A percentile compares a stretch with the other conserved stretches of the same genome.
phyloP scores from a whole-genome alignment of 805 yeast species.

The Ogataea haglerorum region DNA sequence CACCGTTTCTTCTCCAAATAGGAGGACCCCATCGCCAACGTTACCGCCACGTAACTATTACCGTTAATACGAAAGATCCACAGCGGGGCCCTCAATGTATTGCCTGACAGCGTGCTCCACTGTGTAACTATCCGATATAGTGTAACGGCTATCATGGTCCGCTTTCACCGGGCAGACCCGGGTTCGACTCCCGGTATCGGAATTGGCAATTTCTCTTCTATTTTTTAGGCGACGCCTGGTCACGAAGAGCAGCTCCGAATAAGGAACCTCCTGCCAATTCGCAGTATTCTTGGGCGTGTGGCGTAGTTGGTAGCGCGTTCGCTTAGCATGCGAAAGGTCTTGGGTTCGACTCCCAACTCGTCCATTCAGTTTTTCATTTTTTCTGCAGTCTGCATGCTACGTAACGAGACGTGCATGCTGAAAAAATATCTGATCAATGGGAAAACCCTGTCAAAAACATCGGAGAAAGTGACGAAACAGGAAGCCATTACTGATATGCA shows the following conservation, averaged over 20 bases:
- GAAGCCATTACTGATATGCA: background rate
- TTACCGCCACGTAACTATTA: constrained; percentile 5
- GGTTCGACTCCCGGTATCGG: constrained; percentile 89
- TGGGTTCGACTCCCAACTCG: constrained; percentile 80
- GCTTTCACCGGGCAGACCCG: constrained; percentile 85
- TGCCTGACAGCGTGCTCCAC: background rate
- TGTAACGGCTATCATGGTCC: constrained; percentile 85
- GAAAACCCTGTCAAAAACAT: background rate
- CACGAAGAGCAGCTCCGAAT: background rate
- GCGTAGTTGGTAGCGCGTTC: constrained; percentile 84
- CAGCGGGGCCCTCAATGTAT: background rate
- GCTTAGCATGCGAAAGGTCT: constrained; percentile 81
- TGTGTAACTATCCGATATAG: constrained; percentile 55
- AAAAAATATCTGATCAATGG: constrained; percentile 1
- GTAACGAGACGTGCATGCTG: constrained; percentile 11
- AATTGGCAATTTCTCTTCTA: constrained; percentile 25
- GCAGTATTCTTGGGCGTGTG: constrained; percentile 55
- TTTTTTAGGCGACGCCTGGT: background rate
- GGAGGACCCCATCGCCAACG: constrained; percentile 2
- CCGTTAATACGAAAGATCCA: background rate
- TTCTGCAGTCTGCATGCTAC: constrained; percentile 9
- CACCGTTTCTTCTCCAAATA: background rate
- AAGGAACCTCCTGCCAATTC: background rate
- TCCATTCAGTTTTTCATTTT: constrained; percentile 37
- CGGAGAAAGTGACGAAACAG: background rate